A percentile compares a stretch with the other conserved stretches of the same genome.
Conservation (phyloP, 768 basidiomycete genomes). For the Kwoniella pini region DNA sequence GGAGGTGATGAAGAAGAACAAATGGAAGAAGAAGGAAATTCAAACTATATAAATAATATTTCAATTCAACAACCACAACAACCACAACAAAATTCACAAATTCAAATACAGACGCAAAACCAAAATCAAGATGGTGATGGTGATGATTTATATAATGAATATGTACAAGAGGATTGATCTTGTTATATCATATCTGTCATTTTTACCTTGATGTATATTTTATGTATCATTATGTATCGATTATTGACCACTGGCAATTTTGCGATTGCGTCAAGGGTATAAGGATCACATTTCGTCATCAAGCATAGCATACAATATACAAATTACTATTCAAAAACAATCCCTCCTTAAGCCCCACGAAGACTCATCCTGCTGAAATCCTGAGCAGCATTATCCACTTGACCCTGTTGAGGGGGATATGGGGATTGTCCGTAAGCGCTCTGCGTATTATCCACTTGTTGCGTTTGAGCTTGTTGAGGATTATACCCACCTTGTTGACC, state of each 20-base stretch:
- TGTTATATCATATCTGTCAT: too few relatives aligned
- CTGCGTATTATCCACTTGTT: slow-evolving; percentile 3
- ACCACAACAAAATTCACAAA: not conserved
- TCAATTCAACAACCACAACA: too few relatives aligned
- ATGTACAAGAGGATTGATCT: slow-evolving; percentile 13
- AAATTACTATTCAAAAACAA: not conserved
- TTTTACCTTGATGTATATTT: too few relatives aligned
- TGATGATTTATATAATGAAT: slow-evolving; percentile 14
- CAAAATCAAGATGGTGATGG: not conserved
- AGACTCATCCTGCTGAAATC: slow-evolving; percentile 41
- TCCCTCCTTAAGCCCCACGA: slow-evolving; percentile 26
- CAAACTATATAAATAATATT: too few relatives aligned
- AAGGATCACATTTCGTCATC: not conserved
- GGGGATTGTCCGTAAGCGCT: slow-evolving; percentile 25
- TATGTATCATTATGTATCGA: too few relatives aligned
- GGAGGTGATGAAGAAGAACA: too few relatives aligned
- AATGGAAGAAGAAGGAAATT: too few relatives aligned
- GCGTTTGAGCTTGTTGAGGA: slow-evolving; percentile 12
- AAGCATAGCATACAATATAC: not conserved
- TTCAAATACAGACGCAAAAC: not conserved
- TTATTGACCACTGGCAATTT: too few relatives aligned
- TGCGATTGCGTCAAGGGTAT: not conserved
- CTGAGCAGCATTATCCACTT: slow-evolving; percentile 29
- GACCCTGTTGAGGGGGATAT: slow-evolving; percentile 8
- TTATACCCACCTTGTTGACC: slow-evolving; percentile 1